These are phyloP conservation scores for Myriosclerotinia curreyana DNA, from an alignment of 2,329 filamentous ascomycete species.

Conservation along the genomic window DNA sequence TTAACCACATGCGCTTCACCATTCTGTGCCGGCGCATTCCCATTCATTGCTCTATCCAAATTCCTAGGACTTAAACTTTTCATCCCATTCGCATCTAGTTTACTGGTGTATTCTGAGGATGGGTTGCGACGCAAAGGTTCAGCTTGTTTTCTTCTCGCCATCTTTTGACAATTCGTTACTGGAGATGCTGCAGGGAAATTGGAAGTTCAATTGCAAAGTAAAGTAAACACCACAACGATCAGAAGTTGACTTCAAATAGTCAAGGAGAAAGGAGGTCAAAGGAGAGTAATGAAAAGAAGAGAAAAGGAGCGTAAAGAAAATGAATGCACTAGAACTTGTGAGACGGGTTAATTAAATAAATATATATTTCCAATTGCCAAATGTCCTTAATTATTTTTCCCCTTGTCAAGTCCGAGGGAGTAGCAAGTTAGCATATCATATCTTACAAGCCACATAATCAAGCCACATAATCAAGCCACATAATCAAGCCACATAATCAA, in stretches of 20 bases:
- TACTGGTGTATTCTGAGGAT: constrained; percentile 64
- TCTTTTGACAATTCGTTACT: constrained; percentile 38
- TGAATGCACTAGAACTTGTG: neutral
- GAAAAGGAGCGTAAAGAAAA: neutral
- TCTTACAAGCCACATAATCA: constrained; percentile 4
- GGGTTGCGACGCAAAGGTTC: constrained; percentile 61
- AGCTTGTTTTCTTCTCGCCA: constrained; percentile 71
- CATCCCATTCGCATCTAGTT: constrained; percentile 41
- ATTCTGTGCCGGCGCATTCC: constrained; percentile 24
- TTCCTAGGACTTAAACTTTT: constrained; percentile 38
- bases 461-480: constrained; percentile 9
- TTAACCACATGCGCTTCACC: constrained; percentile 38
- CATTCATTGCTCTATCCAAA: constrained; percentile 30
- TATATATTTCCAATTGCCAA: constrained; percentile 24
- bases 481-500: constrained; percentile 8
- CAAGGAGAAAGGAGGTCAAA: neutral
- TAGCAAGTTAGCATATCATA: too few relatives aligned
- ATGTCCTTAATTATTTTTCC: constrained; percentile 25
- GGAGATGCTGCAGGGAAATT: neutral
- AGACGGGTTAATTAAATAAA: neutral
- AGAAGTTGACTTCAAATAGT: neutral
- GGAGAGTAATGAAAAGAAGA: neutral
- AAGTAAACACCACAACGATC: neutral
- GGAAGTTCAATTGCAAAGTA: neutral
- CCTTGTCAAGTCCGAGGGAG: neutral